These are phyloP conservation scores for Solanum dulcamara DNA, from an alignment of 257 asterid genomes.

Conservation along the genomic window DNA sequence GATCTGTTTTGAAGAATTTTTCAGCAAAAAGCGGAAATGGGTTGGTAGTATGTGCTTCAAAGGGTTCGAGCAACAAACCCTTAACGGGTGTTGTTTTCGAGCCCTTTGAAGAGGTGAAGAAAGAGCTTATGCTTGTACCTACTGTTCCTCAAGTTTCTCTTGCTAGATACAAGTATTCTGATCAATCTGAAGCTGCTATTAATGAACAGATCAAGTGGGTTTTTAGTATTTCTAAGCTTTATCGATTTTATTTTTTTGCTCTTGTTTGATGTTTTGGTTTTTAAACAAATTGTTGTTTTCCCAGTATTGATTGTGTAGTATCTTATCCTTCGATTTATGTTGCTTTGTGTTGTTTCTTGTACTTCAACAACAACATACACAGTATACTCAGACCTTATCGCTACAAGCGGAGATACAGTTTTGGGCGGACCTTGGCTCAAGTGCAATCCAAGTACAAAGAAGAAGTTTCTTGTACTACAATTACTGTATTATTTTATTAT, in stretches of 20 bases:
- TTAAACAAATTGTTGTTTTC: neutral
- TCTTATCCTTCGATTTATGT: too few species aligned
- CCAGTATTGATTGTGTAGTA: too few species aligned
- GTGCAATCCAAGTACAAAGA: too few species aligned
- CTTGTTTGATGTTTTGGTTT: neutral
- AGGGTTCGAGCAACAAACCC: neutral
- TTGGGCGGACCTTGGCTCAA: too few species aligned
- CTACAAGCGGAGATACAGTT: too few species aligned
- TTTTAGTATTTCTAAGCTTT: neutral
- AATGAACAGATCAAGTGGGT: slow-evolving; percentile 50
- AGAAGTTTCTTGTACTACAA: too few species aligned
- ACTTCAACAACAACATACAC: too few species aligned
- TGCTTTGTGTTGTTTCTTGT: too few species aligned
- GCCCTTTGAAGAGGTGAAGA: slow-evolving; percentile 26
- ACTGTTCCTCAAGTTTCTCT: slow-evolving; percentile 30
- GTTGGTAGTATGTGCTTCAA: neutral
- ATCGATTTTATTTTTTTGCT: neutral
- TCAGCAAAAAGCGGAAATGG: neutral
- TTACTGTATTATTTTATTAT: too few species aligned
- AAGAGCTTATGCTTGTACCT: slow-evolving; percentile 38
- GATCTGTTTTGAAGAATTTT: neutral
- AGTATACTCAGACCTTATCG: too few species aligned
- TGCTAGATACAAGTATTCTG: slow-evolving; percentile 39
- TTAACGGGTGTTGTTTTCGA: neutral
- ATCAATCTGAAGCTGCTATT: slow-evolving; percentile 29